Evolutionary conservation across 306 rosid species (phyloP).

Genomic region (Luffa acutangula): DNA sequence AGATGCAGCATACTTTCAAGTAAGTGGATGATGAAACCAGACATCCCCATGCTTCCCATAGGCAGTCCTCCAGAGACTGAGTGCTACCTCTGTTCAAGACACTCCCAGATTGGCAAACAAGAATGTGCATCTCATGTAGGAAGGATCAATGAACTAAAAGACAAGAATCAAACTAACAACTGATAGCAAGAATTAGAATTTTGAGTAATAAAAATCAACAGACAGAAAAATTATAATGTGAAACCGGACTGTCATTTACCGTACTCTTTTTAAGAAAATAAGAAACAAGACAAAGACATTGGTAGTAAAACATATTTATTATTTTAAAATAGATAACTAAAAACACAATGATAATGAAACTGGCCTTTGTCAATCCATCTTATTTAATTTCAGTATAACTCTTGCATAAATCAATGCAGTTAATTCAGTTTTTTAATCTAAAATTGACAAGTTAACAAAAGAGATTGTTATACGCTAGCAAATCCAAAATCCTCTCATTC

Average conservation of each 20-base stretch:
- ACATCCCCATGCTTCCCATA: conserved; percentile 99
- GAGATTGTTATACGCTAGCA: neutral
- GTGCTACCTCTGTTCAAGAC: conserved; percentile 34
- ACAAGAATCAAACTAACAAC: neutral
- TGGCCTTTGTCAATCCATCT: neutral
- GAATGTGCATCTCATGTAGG: conserved; percentile 13
- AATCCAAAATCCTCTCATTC: neutral
- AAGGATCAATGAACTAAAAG: conserved; percentile 8
- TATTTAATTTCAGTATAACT: neutral
- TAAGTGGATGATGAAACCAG: conserved; percentile 79
- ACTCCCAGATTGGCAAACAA: conserved; percentile 23
- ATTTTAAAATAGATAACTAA: neutral
- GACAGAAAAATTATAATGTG: neutral
- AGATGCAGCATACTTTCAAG: conserved; percentile 45
- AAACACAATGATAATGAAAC: neutral
- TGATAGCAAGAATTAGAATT: neutral
- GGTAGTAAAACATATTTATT: neutral
- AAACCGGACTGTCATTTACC: neutral
- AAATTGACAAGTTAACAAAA: neutral
- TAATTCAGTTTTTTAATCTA: neutral
- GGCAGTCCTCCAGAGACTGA: conserved; percentile 81
- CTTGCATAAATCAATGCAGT: neutral
- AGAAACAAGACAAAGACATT: neutral
- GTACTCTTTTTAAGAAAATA: neutral
- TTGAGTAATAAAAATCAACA: neutral